A percentile compares a stretch with the other conserved stretches of the same genome.
Evolutionary conservation across 2,329 filamentous ascomycete species (phyloP).

Genomic region (Sclerotinia glacialis): DNA sequence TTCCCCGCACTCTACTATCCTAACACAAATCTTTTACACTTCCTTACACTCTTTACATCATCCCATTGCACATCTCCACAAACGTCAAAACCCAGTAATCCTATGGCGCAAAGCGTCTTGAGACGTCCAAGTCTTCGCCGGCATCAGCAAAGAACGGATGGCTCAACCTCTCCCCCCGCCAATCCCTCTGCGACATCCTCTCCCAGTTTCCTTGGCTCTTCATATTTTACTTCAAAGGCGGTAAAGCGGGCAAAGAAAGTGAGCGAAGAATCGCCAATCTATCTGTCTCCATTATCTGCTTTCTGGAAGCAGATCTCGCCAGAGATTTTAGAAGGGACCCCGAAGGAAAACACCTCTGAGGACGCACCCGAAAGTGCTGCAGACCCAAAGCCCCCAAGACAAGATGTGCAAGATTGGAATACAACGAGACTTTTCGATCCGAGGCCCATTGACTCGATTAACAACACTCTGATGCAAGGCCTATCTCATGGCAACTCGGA

Average conservation of each 20-base stretch:
- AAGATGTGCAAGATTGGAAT: constrained; percentile 21
- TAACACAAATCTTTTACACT: background rate
- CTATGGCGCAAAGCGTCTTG: constrained; percentile 11
- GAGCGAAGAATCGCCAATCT: constrained; percentile 6
- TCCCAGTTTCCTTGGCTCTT: constrained; percentile 7
- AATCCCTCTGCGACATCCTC: background rate
- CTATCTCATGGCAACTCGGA: constrained; percentile 20
- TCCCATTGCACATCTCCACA: background rate
- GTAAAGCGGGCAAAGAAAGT: constrained; percentile 1
- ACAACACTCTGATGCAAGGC: background rate
- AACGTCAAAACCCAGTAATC: background rate
- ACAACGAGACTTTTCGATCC: constrained; percentile 18
- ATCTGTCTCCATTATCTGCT: constrained; percentile 1
- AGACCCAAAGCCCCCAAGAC: background rate
- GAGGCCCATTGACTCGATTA: background rate
- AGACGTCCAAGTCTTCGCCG: background rate
- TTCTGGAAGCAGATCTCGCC: constrained; percentile 12
- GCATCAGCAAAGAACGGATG: constrained; percentile 11
- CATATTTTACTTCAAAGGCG: constrained; percentile 12
- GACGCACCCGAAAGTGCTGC: background rate
- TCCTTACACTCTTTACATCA: background rate
- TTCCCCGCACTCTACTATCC: background rate
- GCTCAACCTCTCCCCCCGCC: background rate
- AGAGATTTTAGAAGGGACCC: background rate
- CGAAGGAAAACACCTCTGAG: background rate